Evolutionary conservation across 495 filamentous ascomycete species (phyloP), one percentile per base, ranked within the genome.

Genomic region (Tuber borchii): DNA sequence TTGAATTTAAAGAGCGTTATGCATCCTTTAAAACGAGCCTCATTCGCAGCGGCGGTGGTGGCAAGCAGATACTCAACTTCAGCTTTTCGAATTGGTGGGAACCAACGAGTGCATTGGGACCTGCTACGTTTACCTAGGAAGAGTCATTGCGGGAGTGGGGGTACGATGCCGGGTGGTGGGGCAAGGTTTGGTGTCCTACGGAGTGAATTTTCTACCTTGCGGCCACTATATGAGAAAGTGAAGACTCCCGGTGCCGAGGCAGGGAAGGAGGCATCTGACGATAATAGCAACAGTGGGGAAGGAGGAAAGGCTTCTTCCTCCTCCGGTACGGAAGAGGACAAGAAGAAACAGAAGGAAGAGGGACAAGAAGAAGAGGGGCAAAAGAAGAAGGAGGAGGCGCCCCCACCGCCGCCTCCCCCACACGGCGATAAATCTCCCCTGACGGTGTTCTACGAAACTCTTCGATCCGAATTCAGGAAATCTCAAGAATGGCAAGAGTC

Each of bases 401-500:
- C 87, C 74, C 92, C 95, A 12, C 91, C 92, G 34, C 96, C 95
- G 34, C 96, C 95, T 10, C 95, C 95, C 34, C 95, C 95, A 10
- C 96, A 99, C 81, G 96, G 95, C 76, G 93, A 97, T 85, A 99
- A 99, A 86, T 92, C 95, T 12, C 95, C 95, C 45, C 97, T 95
- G 93, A 93, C 97, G 84, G 95, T 99, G 56, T 99, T 99, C 87
- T 92, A 93, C 76, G 95, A 99, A 80, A 99, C 95, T 73, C 89
- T 99, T 83, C 89, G 93, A 81, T 86, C 87, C 71, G 95, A 98
- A 83, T 95, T 99, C 85, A 94, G 97, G 83, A 92, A 94, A 42
- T 98, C 95, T 26, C 97, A 98, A 83, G 95, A 99, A 84, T 99
- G 96, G 95, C 95, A 98, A 81, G 95, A 99, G 80, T 97, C 93